Percentiles rank a stretch among this genome's conserved stretches.
Conservation (phyloP, 192 early-diverging fungal genomes). For the Backusella tuberculispora region DNA sequence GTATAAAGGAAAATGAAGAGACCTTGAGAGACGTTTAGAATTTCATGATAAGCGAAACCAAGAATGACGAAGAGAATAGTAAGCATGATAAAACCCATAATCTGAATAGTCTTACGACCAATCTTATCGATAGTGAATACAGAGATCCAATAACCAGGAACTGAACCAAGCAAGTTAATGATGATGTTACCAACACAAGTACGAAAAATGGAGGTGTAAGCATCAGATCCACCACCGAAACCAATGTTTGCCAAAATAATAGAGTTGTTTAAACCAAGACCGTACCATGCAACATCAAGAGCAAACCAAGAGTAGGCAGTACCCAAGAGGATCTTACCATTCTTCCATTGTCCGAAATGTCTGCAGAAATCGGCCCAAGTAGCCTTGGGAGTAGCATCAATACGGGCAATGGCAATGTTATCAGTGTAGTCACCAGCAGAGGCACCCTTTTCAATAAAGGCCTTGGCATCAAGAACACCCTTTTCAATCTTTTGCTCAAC, state of each 20-base stretch:
- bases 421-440: conserved; percentile 52
- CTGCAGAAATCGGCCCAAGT: conserved; percentile 58
- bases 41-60: conserved; percentile 73
- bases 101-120: conserved; percentile 92
- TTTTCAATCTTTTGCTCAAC: conserved; percentile 74
- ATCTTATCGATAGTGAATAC: conserved; percentile 87
- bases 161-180: conserved; percentile 80
- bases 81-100: conserved; percentile 83
- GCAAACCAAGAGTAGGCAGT: conserved; percentile 78
- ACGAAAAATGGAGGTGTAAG: conserved; percentile 64
- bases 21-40: conserved; percentile 56
- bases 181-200: conserved; percentile 90
- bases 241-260: conserved; percentile 75
- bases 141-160: conserved; percentile 97
- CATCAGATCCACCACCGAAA: conserved; percentile 50
- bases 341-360: conserved; percentile 80
- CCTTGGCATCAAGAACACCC: conserved; percentile 53
- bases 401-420: conserved; percentile 39
- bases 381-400: conserved; percentile 35
- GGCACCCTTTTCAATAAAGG: conserved; percentile 44
- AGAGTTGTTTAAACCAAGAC: conserved; percentile 80
- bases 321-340: conserved; percentile 81
- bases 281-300: conserved; percentile 82
- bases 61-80: conserved; percentile 75
- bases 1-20: conserved; percentile 71